Percentiles rank a stretch among this genome's conserved stretches.
phyloP scores from a whole-genome alignment of 2,329 filamentous ascomycete species.

The Talaromyces sp. region DNA sequence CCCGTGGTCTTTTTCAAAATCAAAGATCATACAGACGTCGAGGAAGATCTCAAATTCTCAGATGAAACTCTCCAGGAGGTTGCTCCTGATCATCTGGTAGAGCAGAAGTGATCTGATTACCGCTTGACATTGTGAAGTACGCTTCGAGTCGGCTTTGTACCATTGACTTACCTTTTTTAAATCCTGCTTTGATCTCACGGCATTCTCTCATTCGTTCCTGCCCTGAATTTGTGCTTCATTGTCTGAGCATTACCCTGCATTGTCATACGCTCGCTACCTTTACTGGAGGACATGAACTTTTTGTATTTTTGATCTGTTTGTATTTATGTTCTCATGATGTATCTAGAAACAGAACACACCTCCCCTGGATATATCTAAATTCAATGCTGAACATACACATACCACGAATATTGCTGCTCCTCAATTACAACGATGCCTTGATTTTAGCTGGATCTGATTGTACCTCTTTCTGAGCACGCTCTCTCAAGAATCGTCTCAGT shows the following conservation, averaged over 20 bases:
- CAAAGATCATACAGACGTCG: constrained; percentile 72
- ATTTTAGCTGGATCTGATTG: constrained; percentile 8
- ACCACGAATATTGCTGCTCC: background rate
- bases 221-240: background rate
- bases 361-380: background rate
- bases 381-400: background rate
- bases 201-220: background rate
- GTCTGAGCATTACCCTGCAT: background rate
- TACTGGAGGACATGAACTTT: too few relatives aligned
- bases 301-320: background rate
- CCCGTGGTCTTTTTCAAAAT: constrained; percentile 78
- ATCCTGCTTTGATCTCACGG: background rate
- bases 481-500: constrained; percentile 53
- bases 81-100: background rate
- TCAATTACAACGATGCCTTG: constrained; percentile 4
- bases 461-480: constrained; percentile 44
- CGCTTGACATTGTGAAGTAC: too few relatives aligned
- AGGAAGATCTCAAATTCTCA: constrained; percentile 78
- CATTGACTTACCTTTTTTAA: background rate
- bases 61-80: constrained; percentile 65
- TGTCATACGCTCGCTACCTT: background rate
- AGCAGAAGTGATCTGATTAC: background rate
- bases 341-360: background rate
- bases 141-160: background rate
- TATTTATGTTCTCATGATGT: constrained; percentile 1